Percentiles rank a stretch among this genome's conserved stretches.
Evolutionary conservation across 2,329 filamentous ascomycete species (phyloP).

Genomic region (Aphanoascus verrucosus): DNA sequence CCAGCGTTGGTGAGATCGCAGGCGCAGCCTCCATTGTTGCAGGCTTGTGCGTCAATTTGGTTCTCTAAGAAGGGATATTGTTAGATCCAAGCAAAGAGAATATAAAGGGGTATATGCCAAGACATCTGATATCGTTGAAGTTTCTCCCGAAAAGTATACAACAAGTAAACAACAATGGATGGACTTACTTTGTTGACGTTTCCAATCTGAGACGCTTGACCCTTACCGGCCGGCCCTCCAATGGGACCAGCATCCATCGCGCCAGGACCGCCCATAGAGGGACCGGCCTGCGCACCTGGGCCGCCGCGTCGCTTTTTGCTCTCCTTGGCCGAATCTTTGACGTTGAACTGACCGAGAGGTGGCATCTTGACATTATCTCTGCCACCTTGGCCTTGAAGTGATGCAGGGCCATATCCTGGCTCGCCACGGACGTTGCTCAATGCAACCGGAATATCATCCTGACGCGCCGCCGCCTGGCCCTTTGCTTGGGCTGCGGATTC

Average conservation of each 20-base stretch:
- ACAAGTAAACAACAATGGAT: not conserved
- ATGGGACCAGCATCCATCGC: conserved; percentile 23
- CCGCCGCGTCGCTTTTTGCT: conserved; percentile 73
- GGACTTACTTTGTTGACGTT: conserved; percentile 43
- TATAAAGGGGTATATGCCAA: no score
- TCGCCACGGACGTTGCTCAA: conserved; percentile 53
- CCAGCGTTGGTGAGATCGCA: conserved; percentile 71
- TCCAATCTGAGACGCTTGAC: conserved; percentile 30
- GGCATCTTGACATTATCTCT: conserved; percentile 60
- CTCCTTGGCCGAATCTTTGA: conserved; percentile 73
- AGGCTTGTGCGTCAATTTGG: conserved; percentile 61
- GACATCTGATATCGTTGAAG: no score
- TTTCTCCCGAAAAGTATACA: not conserved
- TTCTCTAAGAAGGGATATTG: conserved; percentile 46
- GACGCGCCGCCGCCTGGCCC: conserved; percentile 47
- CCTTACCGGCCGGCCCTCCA: conserved; percentile 28
- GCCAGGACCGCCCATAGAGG: conserved; percentile 28
- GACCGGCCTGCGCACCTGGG: conserved; percentile 32
- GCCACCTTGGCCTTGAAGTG: conserved; percentile 42
- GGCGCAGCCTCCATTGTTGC: conserved; percentile 44
- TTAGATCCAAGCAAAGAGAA: not conserved
- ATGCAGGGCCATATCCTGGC: conserved; percentile 34
- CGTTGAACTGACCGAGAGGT: conserved; percentile 87
- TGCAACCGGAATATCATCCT: conserved; percentile 56
- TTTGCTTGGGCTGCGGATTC: conserved; percentile 68